Base-by-base conservation (phyloP, 495 filamentous ascomycete genomes). In the Pyrenopolyporus hunteri region DNA sequence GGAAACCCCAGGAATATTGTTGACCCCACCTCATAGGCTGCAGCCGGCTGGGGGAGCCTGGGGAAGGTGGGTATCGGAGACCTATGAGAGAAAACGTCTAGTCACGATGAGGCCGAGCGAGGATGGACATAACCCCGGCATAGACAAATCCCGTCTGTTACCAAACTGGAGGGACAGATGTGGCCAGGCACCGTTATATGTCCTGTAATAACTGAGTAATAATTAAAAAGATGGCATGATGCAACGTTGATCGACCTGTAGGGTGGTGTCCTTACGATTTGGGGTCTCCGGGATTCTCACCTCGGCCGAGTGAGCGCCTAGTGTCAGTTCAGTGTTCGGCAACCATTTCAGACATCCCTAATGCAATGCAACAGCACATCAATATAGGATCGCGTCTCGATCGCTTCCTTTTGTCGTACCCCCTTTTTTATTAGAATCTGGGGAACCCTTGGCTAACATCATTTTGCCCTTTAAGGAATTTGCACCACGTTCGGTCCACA, bases 391-490 rank as follows among this genome's bases (percentile, higher is more conserved):
- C 44, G 48, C 32, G 40, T 49, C 44, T 65, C 49, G 40, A 60
- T 28, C 56, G 40, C 48, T 46, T 52, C 37, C 35, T 16, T 16
- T 40, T 28, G 23, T 52, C 17, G 63, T 66, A 60, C 51, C 63
- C 63, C 60, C 56, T 57, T 60, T 63, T 46, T 58, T 67, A 54
- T 58, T 54, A 26, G 36, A 67, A 67, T 67, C 63, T 63, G 63
- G 63, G 63, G 63, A 66, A 66, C 7, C 63, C 63, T 63, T 54
- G 63, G 48, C 25, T 23, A 32, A 44, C 37, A 55, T 40, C 44
- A 39, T 47, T 31, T 51, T 43, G 46, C 52, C 39, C 43, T 17
- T 57, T 37, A 28, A 57, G 44, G 37, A 20, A 14, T 19, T 60
- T 25, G 29, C 29, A 26, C 14, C 7, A 45, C 32, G 35, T 42